These are phyloP conservation scores for Oenanthe sinensis DNA, from an alignment of 129 eudicot species.

Conservation along the genomic window DNA sequence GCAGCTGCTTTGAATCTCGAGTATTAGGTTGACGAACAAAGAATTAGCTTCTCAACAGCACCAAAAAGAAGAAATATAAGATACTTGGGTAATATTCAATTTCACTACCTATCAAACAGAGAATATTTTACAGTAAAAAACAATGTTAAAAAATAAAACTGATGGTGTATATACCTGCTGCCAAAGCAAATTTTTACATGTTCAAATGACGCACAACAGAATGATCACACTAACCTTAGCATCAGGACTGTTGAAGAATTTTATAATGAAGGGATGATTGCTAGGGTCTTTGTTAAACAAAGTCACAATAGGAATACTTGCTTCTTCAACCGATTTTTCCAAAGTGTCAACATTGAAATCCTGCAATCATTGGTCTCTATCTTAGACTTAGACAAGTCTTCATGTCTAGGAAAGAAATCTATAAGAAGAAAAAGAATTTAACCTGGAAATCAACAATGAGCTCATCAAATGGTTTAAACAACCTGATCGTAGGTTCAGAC, in stretches of 20 bases:
- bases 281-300: constrained; percentile 60
- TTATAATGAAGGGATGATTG: constrained; percentile 66
- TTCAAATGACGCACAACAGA: neutral
- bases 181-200: neutral
- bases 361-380: constrained; percentile 27
- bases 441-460: constrained; percentile 82
- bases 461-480: constrained; percentile 94
- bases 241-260: constrained; percentile 63
- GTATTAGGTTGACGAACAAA: neutral
- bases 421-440: neutral
- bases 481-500: constrained; percentile 60
- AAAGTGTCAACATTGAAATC: constrained; percentile 61
- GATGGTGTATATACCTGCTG: neutral
- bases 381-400: neutral
- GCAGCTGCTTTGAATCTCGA: neutral
- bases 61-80: neutral
- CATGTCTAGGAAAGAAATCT: neutral
- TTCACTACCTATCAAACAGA: neutral
- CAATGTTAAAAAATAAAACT: neutral
- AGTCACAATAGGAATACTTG: constrained; percentile 69
- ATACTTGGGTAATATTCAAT: neutral
- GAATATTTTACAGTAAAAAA: neutral
- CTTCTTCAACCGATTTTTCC: constrained; percentile 67
- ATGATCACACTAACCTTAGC: constrained; percentile 45
- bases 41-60: neutral